Base-by-base conservation (phyloP, 139 green algal genomes). In the Chara braunii region DNA sequence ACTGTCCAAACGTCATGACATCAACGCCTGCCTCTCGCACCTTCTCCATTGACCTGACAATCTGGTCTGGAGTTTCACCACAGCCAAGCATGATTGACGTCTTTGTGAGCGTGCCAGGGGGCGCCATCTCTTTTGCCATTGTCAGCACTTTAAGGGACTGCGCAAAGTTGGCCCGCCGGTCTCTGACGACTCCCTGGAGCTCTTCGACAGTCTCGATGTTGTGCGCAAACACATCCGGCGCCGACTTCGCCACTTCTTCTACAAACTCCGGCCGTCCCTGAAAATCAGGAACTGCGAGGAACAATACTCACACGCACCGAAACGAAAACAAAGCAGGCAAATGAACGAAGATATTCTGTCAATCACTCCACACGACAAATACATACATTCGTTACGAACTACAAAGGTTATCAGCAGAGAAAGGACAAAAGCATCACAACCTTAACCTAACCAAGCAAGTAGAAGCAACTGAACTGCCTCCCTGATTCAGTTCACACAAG, bases 1-100 rank as follows among this genome's bases (percentile, higher is more conserved):
- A 99, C 85, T 99, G 94, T 1, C 94, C 94, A 32, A 99, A 85
- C 12, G 94, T 99, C 40, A 99, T 90, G 32, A 99, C 94, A 70
- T 97, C 92, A 43, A 97, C 91, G 2, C 77, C 85, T 37, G 72
- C 59, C 26, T 63, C 78, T 2, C 80, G 57, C 44, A 86, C 68
- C 31, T 65, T 40, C 28, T 75, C 51, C 65, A 95, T 63, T 23
- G 88, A 70, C n/a, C 64, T 61, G n/a, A 72, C 45, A 4, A 75
- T 44, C 82, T 98, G 85, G 1, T 91, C 81, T 1, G 77, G 70
- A 8, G 74, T 81, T 79, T 99, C 94, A 0, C 94, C 94, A 60
- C 90, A 94, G 2, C 94, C 94, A 37, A 99, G 80, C 94, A 99
- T 99, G 79, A 99, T 90, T 45, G 76, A 89, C 4, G 84, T 95